Percentiles rank a stretch among this genome's conserved stretches.
These are phyloP conservation scores for Hordeum marinum DNA, from an alignment of 176 grass and related monocot species.

Conservation along the genomic window DNA sequence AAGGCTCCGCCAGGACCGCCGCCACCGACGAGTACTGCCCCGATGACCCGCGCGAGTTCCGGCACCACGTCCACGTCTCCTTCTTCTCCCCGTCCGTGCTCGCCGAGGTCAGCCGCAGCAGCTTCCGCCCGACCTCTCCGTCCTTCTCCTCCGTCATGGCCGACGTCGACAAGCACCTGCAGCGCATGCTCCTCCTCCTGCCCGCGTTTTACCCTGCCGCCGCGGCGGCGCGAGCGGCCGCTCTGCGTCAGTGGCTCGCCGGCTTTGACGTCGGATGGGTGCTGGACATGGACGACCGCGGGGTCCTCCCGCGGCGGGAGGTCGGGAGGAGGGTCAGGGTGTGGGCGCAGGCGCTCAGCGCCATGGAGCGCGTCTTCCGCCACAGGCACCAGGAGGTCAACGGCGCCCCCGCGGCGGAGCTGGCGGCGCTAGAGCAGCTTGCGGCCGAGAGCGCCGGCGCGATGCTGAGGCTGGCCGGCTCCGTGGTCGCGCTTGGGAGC, in stretches of 20 bases:
- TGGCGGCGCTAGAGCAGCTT: not conserved
- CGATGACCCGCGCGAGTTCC: not conserved
- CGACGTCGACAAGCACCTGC: constrained; percentile 25
- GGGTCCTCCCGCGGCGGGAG: constrained; percentile 19
- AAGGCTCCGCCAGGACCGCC: not conserved
- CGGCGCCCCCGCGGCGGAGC: not conserved
- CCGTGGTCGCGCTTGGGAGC: constrained; percentile 18
- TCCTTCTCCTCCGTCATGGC: not conserved
- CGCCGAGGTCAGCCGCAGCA: no score
- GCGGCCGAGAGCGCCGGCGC: not conserved
- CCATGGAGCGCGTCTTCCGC: constrained; percentile 34
- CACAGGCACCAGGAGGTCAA: not conserved
- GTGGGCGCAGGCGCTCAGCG: constrained; percentile 21
- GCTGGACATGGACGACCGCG: not conserved
- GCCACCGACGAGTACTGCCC: constrained; percentile 19
- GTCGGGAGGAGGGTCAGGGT: constrained; percentile 1
- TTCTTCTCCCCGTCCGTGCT: no score
- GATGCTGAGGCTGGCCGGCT: constrained; percentile 18
- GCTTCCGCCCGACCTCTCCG: not conserved
- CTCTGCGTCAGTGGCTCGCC: constrained; percentile 10
- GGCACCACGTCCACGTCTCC: not conserved
- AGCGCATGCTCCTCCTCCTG: constrained; percentile 23
- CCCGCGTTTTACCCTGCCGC: constrained; percentile 1
- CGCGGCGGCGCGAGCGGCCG: not conserved
- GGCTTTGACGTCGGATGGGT: constrained; percentile 29